Evolutionary conservation across 2,329 filamentous ascomycete species (phyloP).

Genomic region (Alternaria conjuncta): DNA sequence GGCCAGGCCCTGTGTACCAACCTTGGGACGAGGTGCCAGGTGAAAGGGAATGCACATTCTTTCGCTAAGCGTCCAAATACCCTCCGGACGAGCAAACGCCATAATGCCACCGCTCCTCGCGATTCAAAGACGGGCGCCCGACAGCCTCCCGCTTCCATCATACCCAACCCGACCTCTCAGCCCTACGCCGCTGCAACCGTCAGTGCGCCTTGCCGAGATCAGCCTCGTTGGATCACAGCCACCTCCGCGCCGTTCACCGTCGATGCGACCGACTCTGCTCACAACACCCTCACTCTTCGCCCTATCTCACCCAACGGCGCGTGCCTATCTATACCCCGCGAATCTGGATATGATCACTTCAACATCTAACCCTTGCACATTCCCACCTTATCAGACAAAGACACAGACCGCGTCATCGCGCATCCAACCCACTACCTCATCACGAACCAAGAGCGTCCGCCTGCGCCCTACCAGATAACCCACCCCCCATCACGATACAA

Average conservation of each 20-base stretch:
- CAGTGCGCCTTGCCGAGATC: slow-evolving; percentile 24
- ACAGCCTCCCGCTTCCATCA: background rate
- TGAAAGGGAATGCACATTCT: background rate
- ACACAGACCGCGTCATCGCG: slow-evolving; percentile 31
- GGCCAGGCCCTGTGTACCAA: slow-evolving; percentile 10
- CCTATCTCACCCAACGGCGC: slow-evolving; percentile 23
- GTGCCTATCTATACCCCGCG: slow-evolving; percentile 30
- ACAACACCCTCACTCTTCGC: slow-evolving; percentile 12
- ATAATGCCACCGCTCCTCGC: background rate
- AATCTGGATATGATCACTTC: slow-evolving; percentile 46
- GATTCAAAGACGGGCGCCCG: background rate
- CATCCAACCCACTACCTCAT: slow-evolving; percentile 19
- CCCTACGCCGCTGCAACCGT: slow-evolving; percentile 28
- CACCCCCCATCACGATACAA: slow-evolving; percentile 5
- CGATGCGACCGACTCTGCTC: slow-evolving; percentile 19
- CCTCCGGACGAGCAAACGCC: background rate
- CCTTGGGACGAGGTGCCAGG: background rate
- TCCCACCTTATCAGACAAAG: slow-evolving; percentile 26
- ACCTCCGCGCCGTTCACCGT: slow-evolving; percentile 30
- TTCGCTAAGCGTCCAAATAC: background rate
- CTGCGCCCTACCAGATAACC: slow-evolving; percentile 38
- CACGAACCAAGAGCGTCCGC: slow-evolving; percentile 26
- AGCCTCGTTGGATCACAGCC: slow-evolving; percentile 25
- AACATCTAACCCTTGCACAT: slow-evolving; percentile 30
- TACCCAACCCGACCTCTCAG: slow-evolving; percentile 14